Base-by-base conservation (phyloP, 768 basidiomycete species). In the Tephrocybe sp. region DNA sequence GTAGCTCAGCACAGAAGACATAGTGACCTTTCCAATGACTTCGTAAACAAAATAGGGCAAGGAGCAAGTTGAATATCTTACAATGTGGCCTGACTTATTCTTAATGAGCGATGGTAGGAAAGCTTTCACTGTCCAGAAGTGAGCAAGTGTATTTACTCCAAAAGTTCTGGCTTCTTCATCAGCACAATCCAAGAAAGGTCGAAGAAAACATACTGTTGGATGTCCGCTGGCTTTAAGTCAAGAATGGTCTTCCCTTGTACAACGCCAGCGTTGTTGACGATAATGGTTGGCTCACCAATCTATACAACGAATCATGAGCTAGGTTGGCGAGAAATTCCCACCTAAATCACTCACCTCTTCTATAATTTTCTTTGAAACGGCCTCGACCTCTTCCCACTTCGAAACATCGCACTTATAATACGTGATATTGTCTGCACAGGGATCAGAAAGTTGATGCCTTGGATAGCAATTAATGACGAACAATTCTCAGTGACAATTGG, bases 191-290 rank as follows among this genome's bases (percentile, higher is more conserved):
- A 24, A 21, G 5, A 54, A 8, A 18, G 15, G 24, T 34, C 17
- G 14, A 20, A 28, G 11, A 24, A 12, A 30, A 55, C 66, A 26
- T 53, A 97, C 96, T 93, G 86, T 57, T 81, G 72, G 39, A 98
- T 68, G 61, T 99, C 96, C 47, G 83, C 77, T 4, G 88, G 79
- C 2, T 69, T 73, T 51, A 97, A 73, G 61, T 98, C 94, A 11
- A 95, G 70, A 26, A 99, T 71, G 2, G 85, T 70, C 60, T 94
- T 95, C 21, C 94, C 93, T 69, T 94, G 90, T 21, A 90, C 91
- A 51, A 97, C 85, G 17, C 95, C 97, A 0, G 96, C 97, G 63
- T 96, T 98, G 72, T 98, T 98, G 59, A 99, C 75, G 20, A 99
- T 71, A 33, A 98, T 79, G 0, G 97, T 97, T 0, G 91, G 91